Evolutionary conservation across 1,284 basidiomycete species (phyloP).

Genomic region (Kalmanozyma brasiliensis): DNA sequence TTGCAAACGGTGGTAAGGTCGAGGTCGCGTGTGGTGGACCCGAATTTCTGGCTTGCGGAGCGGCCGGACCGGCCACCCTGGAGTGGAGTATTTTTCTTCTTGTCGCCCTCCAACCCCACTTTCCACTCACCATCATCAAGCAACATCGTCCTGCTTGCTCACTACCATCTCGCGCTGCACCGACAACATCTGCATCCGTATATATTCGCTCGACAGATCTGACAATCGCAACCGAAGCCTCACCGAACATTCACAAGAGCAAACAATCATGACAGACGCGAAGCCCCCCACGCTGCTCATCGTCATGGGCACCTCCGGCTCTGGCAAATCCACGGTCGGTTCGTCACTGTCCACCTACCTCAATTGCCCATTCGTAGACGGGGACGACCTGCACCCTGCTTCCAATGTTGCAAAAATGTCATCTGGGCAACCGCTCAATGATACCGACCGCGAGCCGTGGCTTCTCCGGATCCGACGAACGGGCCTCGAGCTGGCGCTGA

Average conservation of each 20-base stretch:
- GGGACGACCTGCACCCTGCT: slow-evolving; percentile 85
- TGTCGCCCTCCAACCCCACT: neutral
- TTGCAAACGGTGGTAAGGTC: too few relatives aligned
- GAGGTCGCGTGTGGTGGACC: too few relatives aligned
- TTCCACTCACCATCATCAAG: neutral
- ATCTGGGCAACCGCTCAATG: slow-evolving; percentile 79
- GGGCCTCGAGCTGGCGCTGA: slow-evolving; percentile 69
- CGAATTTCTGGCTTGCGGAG: slow-evolving; percentile 1
- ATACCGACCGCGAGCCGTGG: slow-evolving; percentile 85
- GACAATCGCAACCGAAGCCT: neutral
- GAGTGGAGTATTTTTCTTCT: neutral
- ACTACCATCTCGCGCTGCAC: neutral
- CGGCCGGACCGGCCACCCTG: slow-evolving; percentile 10
- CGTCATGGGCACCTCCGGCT: slow-evolving; percentile 57
- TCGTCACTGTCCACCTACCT: slow-evolving; percentile 75
- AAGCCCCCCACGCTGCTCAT: slow-evolving; percentile 25
- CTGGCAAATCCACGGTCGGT: slow-evolving; percentile 88
- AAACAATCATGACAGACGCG: neutral
- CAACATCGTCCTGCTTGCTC: too few relatives aligned
- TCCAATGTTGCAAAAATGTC: slow-evolving; percentile 90
- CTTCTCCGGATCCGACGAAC: slow-evolving; percentile 77
- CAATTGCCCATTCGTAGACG: slow-evolving; percentile 82
- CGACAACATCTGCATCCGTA: neutral
- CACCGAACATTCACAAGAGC: too few relatives aligned
- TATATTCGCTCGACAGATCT: too few relatives aligned